Conservation (phyloP, 345 rosid species). For the Noccaea bulbosa region DNA sequence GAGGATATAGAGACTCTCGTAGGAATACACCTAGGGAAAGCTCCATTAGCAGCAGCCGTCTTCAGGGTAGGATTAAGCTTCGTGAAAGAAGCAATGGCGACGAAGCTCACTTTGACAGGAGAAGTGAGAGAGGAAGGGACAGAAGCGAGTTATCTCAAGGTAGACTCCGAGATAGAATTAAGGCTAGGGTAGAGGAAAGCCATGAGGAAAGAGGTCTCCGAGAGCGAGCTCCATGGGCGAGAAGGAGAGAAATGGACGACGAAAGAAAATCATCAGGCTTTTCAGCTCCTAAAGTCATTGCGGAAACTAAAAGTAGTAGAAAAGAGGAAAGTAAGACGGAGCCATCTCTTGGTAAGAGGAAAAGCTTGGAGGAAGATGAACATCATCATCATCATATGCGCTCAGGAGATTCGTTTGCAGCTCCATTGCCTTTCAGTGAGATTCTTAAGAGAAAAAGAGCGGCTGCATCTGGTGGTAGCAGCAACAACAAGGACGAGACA, state of each 20-base stretch:
- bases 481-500: slow-evolving; percentile 27
- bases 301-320: slow-evolving; percentile 58
- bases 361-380: slow-evolving; percentile 48
- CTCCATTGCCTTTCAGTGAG: slow-evolving; percentile 87
- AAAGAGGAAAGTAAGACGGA: slow-evolving; percentile 49
- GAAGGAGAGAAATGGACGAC: slow-evolving; percentile 63
- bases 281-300: slow-evolving; percentile 65
- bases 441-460: slow-evolving; percentile 83
- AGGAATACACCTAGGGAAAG: slow-evolving; percentile 56
- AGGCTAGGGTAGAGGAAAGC: slow-evolving; percentile 57
- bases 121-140: slow-evolving; percentile 55
- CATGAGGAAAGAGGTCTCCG: slow-evolving; percentile 49
- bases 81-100: slow-evolving; percentile 53
- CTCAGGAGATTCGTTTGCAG: slow-evolving; percentile 67
- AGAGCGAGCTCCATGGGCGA: slow-evolving; percentile 46
- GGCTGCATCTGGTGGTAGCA: slow-evolving; percentile 50
- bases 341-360: slow-evolving; percentile 56
- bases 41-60: slow-evolving; percentile 59
- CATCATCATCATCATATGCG: slow-evolving; percentile 43
- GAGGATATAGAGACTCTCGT: slow-evolving; percentile 50
- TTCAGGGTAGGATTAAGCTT: slow-evolving; percentile 85
- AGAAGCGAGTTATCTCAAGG: slow-evolving; percentile 56
- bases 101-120: slow-evolving; percentile 54
- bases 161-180: slow-evolving; percentile 68
- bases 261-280: slow-evolving; percentile 44